Base-by-base conservation (phyloP, 371 early-diverging fungal genomes). In the Circinella minor region DNA sequence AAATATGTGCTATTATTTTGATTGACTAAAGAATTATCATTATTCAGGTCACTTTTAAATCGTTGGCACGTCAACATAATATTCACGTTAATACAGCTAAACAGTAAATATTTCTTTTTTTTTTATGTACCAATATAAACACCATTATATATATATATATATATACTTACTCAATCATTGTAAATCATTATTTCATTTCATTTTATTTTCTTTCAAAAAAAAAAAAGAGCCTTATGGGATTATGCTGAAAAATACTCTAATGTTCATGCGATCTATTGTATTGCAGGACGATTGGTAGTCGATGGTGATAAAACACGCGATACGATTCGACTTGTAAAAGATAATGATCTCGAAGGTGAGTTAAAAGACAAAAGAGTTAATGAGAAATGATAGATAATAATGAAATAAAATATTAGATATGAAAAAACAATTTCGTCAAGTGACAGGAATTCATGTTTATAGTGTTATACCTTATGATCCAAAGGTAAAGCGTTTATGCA, bases 11-110 rank as follows among this genome's bases (percentile, higher is more conserved):
- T 51, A 4, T n/a, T 51, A 5, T 51, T 13, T 51, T 51, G 15
- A 51, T 43, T 43, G 43, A 3, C 11, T 11, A 51, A 51, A 14
- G 15, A n/a, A 6, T 43, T 43, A 9, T 51, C 6, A 13, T 51
- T 17, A 20, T 6, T 59, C 36, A 71, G 71, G 57, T 71, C 59
- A 67, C 71, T 0, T 71, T 63, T 46, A 61, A 63, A 39, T 46
- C 51, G 9, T 47, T 71, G 18, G 66, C 71, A 17, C 48, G 71
- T 46, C 46, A 51, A 37, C 48, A 55, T 18, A 48, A 47, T 14
- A n/a, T 71, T 7, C 71, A 71, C 43, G 71, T 71, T 55, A 71
- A 71, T 49, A 47, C 39, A 9, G 71, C 71, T 13, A 71, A 71
- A 59, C 71, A 67, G 71, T 71, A 67, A 69, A 62, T 17, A 20